Conservation (phyloP, 2,329 filamentous ascomycete species). For the Exophiala aquamarina region DNA sequence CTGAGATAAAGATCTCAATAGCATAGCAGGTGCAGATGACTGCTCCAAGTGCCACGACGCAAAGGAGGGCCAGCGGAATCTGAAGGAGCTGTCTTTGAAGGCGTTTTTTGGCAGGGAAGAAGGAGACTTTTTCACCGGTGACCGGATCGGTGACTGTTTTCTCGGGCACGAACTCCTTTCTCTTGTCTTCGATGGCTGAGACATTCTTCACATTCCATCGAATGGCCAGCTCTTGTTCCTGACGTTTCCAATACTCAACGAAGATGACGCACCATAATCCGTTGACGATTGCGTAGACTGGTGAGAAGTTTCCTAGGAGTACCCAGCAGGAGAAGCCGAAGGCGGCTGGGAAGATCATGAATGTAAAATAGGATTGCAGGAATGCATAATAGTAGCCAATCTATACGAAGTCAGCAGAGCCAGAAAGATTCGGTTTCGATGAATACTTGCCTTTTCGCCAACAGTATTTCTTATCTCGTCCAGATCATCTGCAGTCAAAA, state of each 20-base stretch:
- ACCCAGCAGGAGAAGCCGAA: constrained; percentile 78
- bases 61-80: constrained; percentile 78
- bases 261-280: constrained; percentile 87
- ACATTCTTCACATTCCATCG: constrained; percentile 88
- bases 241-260: constrained; percentile 94
- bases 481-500: constrained; percentile 66
- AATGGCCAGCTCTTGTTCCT: constrained; percentile 81
- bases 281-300: constrained; percentile 73
- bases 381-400: constrained; percentile 97
- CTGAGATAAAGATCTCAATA: constrained; percentile 92
- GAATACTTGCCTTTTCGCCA: constrained; percentile 61
- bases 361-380: constrained; percentile 83
- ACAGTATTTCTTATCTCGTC: constrained; percentile 73
- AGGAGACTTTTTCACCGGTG: constrained; percentile 73
- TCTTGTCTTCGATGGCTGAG: constrained; percentile 74
- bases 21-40: constrained; percentile 85
- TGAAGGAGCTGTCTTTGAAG: constrained; percentile 76
- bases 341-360: constrained; percentile 76
- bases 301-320: constrained; percentile 80
- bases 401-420: constrained; percentile 33
- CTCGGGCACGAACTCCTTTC: constrained; percentile 77
- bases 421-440: background rate
- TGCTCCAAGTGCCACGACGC: constrained; percentile 69
- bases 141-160: constrained; percentile 74
- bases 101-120: constrained; percentile 75